phyloP scores from a whole-genome alignment of 192 early-diverging fungal species.

The Physocladia obscura region DNA sequence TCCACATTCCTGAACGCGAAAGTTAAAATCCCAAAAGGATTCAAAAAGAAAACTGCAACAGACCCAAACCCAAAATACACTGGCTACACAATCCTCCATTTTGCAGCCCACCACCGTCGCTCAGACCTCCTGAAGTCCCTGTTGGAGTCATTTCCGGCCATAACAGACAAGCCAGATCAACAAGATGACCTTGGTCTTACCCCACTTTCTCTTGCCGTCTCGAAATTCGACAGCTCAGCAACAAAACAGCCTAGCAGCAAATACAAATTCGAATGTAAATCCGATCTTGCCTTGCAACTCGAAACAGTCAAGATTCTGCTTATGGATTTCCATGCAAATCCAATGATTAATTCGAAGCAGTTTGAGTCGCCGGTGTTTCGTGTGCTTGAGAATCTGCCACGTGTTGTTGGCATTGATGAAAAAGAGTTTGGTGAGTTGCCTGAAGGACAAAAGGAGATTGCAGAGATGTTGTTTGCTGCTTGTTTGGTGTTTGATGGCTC shows the following conservation, averaged over 20 bases:
- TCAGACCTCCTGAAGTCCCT: too few species aligned
- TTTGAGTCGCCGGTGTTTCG: not conserved
- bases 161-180: too few species aligned
- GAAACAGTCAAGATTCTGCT: not conserved
- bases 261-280: not conserved
- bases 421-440: not conserved
- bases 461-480: not conserved
- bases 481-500: not conserved
- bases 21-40: slow-evolving; percentile 4
- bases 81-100: slow-evolving; percentile 24
- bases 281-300: not conserved
- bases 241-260: not conserved
- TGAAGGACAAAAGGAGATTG: not conserved
- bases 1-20: not conserved
- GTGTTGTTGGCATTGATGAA: not conserved
- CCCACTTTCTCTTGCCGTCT: not conserved
- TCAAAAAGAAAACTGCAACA: slow-evolving; percentile 4
- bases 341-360: not conserved
- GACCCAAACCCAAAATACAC: slow-evolving; percentile 11
- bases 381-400: not conserved
- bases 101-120: slow-evolving; percentile 25
- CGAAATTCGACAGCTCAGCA: not conserved
- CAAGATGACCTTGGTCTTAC: not conserved
- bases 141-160: too few species aligned
- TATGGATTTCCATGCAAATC: not conserved